phyloP scores from a whole-genome alignment of 1,139 yeast genomes.

The Schizosaccharomyces versatilis region DNA sequence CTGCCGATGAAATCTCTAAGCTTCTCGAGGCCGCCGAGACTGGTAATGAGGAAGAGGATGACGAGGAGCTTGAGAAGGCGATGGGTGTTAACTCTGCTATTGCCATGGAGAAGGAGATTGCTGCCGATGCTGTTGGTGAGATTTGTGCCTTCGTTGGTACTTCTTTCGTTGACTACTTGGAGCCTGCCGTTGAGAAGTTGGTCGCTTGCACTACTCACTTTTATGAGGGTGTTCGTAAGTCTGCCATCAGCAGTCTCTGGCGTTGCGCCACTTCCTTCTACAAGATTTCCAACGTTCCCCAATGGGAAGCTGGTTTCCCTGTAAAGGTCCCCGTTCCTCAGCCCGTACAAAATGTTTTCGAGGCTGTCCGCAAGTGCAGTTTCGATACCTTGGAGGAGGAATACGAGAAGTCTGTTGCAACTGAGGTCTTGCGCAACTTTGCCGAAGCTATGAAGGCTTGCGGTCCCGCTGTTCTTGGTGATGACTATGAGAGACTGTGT shows the following conservation, averaged over 20 bases:
- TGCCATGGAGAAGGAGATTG: constrained; percentile 89
- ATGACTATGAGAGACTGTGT: constrained; percentile 36
- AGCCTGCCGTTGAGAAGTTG: constrained; percentile 42
- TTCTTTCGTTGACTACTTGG: constrained; percentile 57
- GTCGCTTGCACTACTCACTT: constrained; percentile 62
- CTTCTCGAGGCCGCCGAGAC: constrained; percentile 16
- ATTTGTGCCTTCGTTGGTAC: constrained; percentile 70
- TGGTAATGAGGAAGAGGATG: constrained; percentile 17
- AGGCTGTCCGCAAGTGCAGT: constrained; percentile 44
- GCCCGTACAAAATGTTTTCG: constrained; percentile 34
- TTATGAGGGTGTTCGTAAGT: constrained; percentile 68
- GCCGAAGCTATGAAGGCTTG: constrained; percentile 47
- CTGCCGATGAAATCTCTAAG: constrained; percentile 10
- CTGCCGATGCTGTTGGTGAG: constrained; percentile 80
- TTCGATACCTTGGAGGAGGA: constrained; percentile 48
- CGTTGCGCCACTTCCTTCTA: constrained; percentile 55
- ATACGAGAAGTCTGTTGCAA: constrained; percentile 27
- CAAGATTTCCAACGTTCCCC: constrained; percentile 22
- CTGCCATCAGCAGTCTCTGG: constrained; percentile 69
- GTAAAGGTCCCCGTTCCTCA: constrained; percentile 20
- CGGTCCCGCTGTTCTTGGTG: constrained; percentile 48
- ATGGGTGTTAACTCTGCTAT: constrained; percentile 82
- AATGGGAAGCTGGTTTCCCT: constrained; percentile 57
- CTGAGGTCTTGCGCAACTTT: constrained; percentile 32
- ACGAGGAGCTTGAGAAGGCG: constrained; percentile 27